Percentiles rank a stretch among this genome's conserved stretches.
Evolutionary conservation across 352 stramenopile species (phyloP).

Genomic region (Pythium oligandrum): DNA sequence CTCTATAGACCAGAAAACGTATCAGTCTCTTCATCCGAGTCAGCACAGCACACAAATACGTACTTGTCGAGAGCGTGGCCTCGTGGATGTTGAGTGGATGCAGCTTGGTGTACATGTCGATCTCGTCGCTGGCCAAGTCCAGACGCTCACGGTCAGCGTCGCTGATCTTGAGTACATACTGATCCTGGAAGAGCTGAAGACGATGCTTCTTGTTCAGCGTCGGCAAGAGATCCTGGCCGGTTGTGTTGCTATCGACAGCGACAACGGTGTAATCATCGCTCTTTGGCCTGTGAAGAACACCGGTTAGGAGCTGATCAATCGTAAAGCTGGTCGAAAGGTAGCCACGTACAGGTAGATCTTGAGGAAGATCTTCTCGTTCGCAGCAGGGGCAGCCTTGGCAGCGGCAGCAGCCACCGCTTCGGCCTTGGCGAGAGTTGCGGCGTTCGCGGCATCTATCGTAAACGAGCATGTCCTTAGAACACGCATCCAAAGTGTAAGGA

Average conservation of each 20-base stretch:
- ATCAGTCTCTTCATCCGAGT: neutral
- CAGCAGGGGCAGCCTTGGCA: slow-evolving; percentile 28
- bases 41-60: slow-evolving; percentile 6
- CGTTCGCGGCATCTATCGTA: slow-evolving; percentile 16
- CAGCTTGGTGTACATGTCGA: slow-evolving; percentile 86
- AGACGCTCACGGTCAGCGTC: slow-evolving; percentile 77
- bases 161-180: slow-evolving; percentile 88
- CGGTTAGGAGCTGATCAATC: neutral
- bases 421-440: slow-evolving; percentile 12
- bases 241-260: slow-evolving; percentile 71
- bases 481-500: too few relatives aligned
- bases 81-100: slow-evolving; percentile 82
- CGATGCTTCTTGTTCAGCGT: slow-evolving; percentile 87
- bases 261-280: slow-evolving; percentile 88
- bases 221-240: slow-evolving; percentile 75
- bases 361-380: slow-evolving; percentile 76
- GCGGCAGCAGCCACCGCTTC: slow-evolving; percentile 20
- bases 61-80: slow-evolving; percentile 84
- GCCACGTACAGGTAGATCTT: slow-evolving; percentile 83
- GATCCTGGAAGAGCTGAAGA: slow-evolving; percentile 79
- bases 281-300: slow-evolving; percentile 51
- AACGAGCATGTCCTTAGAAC: neutral
- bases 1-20: slow-evolving; percentile 33
- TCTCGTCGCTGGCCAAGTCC: slow-evolving; percentile 77
- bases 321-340: neutral